Conservation (phyloP, 768 basidiomycete genomes). For the Suillus spraguei region DNA sequence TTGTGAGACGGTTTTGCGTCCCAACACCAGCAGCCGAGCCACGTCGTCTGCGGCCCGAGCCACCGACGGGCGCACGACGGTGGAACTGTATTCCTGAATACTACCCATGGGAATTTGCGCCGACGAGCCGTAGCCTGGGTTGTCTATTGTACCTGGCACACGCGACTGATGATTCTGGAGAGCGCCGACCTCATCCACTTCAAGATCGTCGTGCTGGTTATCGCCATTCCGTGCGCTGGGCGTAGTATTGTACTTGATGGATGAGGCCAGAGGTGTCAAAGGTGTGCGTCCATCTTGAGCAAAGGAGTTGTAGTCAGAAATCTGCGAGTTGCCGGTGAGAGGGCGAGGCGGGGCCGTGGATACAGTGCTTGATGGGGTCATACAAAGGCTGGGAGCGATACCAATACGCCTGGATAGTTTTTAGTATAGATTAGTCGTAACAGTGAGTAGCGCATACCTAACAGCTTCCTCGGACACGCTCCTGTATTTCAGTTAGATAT, state of each 20-base stretch:
- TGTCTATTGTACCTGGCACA: constrained; percentile 26
- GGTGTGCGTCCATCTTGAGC: constrained; percentile 20
- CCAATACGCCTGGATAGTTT: constrained; percentile 47
- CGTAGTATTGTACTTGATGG: constrained; percentile 32
- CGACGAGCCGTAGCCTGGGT: constrained; percentile 30
- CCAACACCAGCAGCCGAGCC: constrained; percentile 27
- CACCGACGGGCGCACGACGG: constrained; percentile 14
- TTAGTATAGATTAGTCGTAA: not conserved
- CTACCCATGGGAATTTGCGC: constrained; percentile 22
- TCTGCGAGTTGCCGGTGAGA: constrained; percentile 22
- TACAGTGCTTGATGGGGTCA: constrained; percentile 31
- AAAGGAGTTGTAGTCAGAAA: constrained; percentile 14
- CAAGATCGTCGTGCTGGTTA: constrained; percentile 13
- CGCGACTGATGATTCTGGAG: constrained; percentile 15
- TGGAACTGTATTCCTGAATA: constrained; percentile 26
- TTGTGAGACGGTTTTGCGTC: constrained; percentile 40
- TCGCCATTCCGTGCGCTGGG: constrained; percentile 27
- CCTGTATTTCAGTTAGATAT: constrained; percentile 39
- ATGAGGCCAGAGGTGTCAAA: constrained; percentile 19
- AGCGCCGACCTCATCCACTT: constrained; percentile 25
- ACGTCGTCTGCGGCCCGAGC: constrained; percentile 31
- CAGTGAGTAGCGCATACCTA: constrained; percentile 31
- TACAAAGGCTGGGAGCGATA: constrained; percentile 43
- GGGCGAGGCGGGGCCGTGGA: constrained; percentile 32
- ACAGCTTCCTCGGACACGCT: constrained; percentile 74